Evolutionary conservation across 768 basidiomycete genomes (phyloP), one percentile per base, ranked within the genome.

Genomic region (Peribolospora baueri): DNA sequence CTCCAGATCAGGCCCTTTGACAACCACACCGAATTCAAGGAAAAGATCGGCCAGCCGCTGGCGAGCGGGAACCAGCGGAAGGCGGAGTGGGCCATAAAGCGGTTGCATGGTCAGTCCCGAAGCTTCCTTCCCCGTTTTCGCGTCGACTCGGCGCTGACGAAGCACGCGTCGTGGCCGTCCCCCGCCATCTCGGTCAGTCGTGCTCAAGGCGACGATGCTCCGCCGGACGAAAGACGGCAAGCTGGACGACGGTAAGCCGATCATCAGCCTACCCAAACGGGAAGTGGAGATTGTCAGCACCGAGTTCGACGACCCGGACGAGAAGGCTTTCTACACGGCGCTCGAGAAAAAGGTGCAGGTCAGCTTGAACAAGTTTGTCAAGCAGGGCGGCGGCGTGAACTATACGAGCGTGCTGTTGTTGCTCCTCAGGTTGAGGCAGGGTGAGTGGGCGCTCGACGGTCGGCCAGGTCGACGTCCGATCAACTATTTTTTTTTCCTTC

Each of bases 131-230:
- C 3, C 11, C 57, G 6, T 45, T 52, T 13, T 11, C 38, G 25
- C 25, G 25, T 42, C 25, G 3, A 4, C 47, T n/a, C 51, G 36
- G 52, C 14, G 37, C 37, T 39, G 40, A 53, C 51, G 41, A 25
- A 25, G 46, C n/a, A 46, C 38, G 40, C 11, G 41, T 43, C 5
- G 42, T 13, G 9, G 5, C 2, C 11, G 41, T 50, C 39, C 8
- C 7, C 36, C 3, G 5, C 53, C 11, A 6, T 55, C 46, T 41
- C 13, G 14, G 42, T 25, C 25, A 25, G 76, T 82, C 43, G 78
- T 97, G 3, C 70, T 97, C 10, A 78, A 80, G 60, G 75, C 81
- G 9, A 72, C 90, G 58, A 91, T 97, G 88, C 75, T 95, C 40
- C 75, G 91, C 5, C 78, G 93, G 4, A 79, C 74, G 3, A 98